phyloP scores from a whole-genome alignment of 495 filamentous ascomycete species.

The Penicillium nucicola region DNA sequence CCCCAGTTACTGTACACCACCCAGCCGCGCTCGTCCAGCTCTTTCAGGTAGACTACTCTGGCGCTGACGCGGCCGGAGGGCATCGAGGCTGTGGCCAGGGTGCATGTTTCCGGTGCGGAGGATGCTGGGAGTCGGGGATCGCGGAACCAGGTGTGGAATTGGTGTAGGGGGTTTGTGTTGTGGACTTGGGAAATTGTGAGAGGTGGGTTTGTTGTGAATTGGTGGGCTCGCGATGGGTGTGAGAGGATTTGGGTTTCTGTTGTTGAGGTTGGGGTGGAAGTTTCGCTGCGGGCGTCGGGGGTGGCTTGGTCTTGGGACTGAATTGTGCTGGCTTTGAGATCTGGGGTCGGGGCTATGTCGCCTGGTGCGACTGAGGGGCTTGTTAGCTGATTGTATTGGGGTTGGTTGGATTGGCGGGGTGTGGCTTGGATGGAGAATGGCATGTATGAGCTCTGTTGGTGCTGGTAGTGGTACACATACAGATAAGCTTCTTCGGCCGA shows the following conservation, averaged over 20 bases:
- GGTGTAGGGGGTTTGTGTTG: slow-evolving; percentile 59
- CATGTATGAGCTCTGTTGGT: too few relatives aligned
- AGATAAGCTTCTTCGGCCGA: slow-evolving; percentile 44
- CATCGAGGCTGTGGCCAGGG: slow-evolving; percentile 79
- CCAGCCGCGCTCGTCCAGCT: slow-evolving; percentile 67
- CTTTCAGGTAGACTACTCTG: slow-evolving; percentile 89
- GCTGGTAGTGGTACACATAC: slow-evolving; percentile 16
- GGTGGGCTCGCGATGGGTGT: slow-evolving; percentile 42
- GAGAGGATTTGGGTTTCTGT: slow-evolving; percentile 36
- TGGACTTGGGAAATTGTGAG: slow-evolving; percentile 40
- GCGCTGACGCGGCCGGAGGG: slow-evolving; percentile 81
- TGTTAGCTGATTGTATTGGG: slow-evolving; percentile 14
- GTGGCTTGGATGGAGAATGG: not conserved
- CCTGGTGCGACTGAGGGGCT: slow-evolving; percentile 40
- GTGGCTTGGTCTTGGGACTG: slow-evolving; percentile 57
- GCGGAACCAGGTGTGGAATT: slow-evolving; percentile 87
- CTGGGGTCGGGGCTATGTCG: slow-evolving; percentile 30
- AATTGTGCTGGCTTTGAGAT: slow-evolving; percentile 5
- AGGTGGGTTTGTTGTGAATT: slow-evolving; percentile 46
- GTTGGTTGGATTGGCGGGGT: not conserved
- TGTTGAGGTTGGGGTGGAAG: slow-evolving; percentile 36
- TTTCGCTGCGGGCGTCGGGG: slow-evolving; percentile 27
- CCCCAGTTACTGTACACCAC: slow-evolving; percentile 92
- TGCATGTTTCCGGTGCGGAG: slow-evolving; percentile 67
- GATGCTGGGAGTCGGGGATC: slow-evolving; percentile 59